Percentiles rank a stretch among this genome's conserved stretches.
phyloP scores from a whole-genome alignment of 257 asterid species.

The Galeopsis tetrahit region DNA sequence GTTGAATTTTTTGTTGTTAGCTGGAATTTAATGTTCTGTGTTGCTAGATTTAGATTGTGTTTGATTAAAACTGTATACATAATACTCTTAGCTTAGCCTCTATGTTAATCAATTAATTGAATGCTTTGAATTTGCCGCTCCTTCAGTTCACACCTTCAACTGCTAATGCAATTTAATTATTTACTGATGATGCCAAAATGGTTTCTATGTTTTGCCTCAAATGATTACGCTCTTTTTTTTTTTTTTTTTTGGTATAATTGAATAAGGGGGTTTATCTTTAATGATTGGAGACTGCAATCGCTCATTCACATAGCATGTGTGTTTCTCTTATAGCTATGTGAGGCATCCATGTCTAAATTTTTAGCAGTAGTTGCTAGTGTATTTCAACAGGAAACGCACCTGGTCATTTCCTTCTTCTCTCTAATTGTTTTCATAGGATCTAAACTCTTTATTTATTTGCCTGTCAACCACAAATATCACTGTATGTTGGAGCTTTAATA shows the following conservation, averaged over 20 bases:
- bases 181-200: not conserved
- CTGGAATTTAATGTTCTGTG: conserved; percentile 16
- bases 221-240: not conserved
- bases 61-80: not conserved
- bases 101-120: not conserved
- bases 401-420: conserved; percentile 1
- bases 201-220: conserved; percentile 6
- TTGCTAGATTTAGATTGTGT: not conserved
- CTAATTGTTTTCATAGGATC: conserved; percentile 13
- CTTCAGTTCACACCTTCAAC: conserved; percentile 22
- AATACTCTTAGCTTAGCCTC: conserved; percentile 7
- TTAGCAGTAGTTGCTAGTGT: conserved; percentile 12
- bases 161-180: conserved; percentile 4
- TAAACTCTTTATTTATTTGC: conserved; percentile 13
- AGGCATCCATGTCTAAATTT: conserved; percentile 4
- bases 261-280: not conserved
- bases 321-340: not conserved
- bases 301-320: not conserved
- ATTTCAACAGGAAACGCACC: not conserved
- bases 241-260: not conserved
- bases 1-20: not conserved
- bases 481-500: conserved; percentile 30
- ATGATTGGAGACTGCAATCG: conserved; percentile 2
- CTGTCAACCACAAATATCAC: conserved; percentile 1
- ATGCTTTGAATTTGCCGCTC: not conserved